A percentile compares a stretch with the other conserved stretches of the same genome.
Evolutionary conservation across 2,329 filamentous ascomycete species (phyloP).

Genomic region (Penicillium italicum): DNA sequence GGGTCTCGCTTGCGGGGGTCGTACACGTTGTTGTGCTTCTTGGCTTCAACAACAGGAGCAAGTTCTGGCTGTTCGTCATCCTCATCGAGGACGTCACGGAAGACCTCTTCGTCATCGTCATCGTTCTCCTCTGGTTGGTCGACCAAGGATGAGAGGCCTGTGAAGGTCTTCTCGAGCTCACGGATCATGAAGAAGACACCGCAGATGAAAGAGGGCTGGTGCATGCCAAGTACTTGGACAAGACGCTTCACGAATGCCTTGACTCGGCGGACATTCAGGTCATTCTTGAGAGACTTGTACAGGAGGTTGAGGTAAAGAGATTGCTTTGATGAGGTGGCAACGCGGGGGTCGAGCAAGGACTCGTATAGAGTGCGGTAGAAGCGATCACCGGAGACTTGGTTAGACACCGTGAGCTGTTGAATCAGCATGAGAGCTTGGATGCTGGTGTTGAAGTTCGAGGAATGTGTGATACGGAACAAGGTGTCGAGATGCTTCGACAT

Average conservation of each 20-base stretch:
- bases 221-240: constrained; percentile 78
- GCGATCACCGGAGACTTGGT: constrained; percentile 77
- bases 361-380: constrained; percentile 97
- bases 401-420: constrained; percentile 79
- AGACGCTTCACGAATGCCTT: constrained; percentile 96
- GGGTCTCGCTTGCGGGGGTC: constrained; percentile 90
- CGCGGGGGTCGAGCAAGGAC: constrained; percentile 82
- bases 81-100: constrained; percentile 62
- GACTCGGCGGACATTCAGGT: constrained; percentile 84
- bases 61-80: constrained; percentile 41
- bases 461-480: constrained; percentile 92
- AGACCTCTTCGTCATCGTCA: constrained; percentile 66
- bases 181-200: constrained; percentile 86
- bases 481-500: constrained; percentile 82
- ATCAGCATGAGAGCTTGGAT: constrained; percentile 94
- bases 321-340: constrained; percentile 89
- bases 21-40: constrained; percentile 52
- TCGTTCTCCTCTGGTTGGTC: constrained; percentile 76
- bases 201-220: constrained; percentile 89
- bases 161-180: constrained; percentile 75
- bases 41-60: constrained; percentile 23
- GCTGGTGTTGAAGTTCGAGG: constrained; percentile 97
- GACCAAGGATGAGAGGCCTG: constrained; percentile 72
- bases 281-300: constrained; percentile 81
- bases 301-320: constrained; percentile 90